These are phyloP conservation scores for Leucocoprinus sp. DNA, from an alignment of 768 basidiomycete species.

Conservation along the genomic window DNA sequence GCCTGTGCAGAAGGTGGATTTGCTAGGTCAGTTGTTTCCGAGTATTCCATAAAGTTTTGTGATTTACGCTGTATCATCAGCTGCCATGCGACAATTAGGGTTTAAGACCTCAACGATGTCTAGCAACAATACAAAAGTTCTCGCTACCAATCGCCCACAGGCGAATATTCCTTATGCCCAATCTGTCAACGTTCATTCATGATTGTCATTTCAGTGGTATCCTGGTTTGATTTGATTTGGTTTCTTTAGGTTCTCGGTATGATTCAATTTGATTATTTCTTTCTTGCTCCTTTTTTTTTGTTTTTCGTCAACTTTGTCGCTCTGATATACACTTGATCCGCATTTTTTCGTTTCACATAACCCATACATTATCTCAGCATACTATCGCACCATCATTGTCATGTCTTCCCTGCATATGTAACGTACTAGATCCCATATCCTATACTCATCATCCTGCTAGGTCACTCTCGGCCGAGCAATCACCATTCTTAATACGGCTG, in stretches of 20 bases:
- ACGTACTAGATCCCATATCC: constrained; percentile 10
- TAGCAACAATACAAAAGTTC: constrained; percentile 46
- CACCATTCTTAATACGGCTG: too few species aligned
- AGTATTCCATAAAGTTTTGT: background rate
- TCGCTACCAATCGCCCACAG: constrained; percentile 24
- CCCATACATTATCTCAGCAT: constrained; percentile 24
- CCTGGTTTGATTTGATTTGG: constrained; percentile 15
- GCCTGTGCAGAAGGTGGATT: constrained; percentile 82
- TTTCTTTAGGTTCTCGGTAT: constrained; percentile 12
- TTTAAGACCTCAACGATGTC: constrained; percentile 80
- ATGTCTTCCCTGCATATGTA: constrained; percentile 9
- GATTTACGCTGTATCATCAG: constrained; percentile 15
- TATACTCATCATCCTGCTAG: background rate
- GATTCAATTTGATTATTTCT: constrained; percentile 9
- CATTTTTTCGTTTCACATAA: constrained; percentile 15
- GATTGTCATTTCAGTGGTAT: constrained; percentile 19
- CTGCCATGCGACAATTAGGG: constrained; percentile 77
- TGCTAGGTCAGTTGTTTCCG: constrained; percentile 41
- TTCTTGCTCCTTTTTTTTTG: constrained; percentile 17
- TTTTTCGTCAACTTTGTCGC: constrained; percentile 21
- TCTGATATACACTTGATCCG: constrained; percentile 29
- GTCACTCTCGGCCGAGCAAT: background rate
- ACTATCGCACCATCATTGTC: constrained; percentile 34
- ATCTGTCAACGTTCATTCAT: constrained; percentile 30
- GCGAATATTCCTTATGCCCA: background rate